Evolutionary conservation across 2,329 filamentous ascomycete genomes (phyloP), one percentile per base, ranked within the genome.

Genomic region (Trichophaea hybrida): DNA sequence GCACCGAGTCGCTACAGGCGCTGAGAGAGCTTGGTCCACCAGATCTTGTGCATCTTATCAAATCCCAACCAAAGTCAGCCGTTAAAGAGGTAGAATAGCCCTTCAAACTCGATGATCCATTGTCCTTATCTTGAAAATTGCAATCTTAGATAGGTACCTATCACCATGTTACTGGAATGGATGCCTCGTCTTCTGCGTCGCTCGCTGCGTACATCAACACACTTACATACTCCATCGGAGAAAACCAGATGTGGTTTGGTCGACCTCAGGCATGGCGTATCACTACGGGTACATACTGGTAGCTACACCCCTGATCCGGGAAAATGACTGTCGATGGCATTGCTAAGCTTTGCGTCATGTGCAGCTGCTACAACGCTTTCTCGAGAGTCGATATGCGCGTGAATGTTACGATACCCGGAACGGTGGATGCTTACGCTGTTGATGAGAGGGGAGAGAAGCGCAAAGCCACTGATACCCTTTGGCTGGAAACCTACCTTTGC

Each of bases 131-230:
- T 13, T 17, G 15, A 15, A 24, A 24, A 35, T 55, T 55, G n/a
- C 38, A 43, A 15, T n/a, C 12, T 58, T 67, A 96, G 86, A 84
- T 83, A 63, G 93, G 93, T 61, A 84, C 96, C 59, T 98, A 98
- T 72, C 93, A 98, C 73, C 93, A 98, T 82, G 90, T 96, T 68
- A 95, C 89, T 43, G 93, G 93, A 62, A 84, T 96, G 70, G 93
- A 98, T 74, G 93, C 93, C 53, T 98, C 93, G 1, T 97, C 93
- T 5, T 97, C 93, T 7, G 93, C 93, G 61, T 97, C 91, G 74
- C 76, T 98, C 61, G 93, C 93, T 44, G 93, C 93, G 68, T 98
- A 98, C 74, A 94, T 98, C 75, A 98, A 97, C 74, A 97, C 91
- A 43, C 78, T 98, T 62, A 96, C 90, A 50, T 94, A 96, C 74